These are phyloP conservation scores for Plasmodium gonderi DNA, from an alignment of 169 alveolate genomes.

Conservation along the genomic window DNA sequence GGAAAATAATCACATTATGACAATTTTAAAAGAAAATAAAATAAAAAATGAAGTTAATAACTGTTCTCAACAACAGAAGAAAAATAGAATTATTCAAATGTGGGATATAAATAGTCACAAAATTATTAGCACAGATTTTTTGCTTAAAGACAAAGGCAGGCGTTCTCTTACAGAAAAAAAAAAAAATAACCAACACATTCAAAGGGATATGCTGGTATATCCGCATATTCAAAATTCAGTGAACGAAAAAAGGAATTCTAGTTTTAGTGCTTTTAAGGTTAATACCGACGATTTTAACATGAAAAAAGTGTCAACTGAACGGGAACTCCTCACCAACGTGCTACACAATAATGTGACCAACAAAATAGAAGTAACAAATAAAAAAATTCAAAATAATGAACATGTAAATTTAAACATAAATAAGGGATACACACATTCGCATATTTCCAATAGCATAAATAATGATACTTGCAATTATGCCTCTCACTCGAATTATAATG, in stretches of 20 bases:
- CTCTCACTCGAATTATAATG: background rate
- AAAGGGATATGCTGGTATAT: background rate
- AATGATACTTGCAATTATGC: background rate
- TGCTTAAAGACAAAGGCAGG: background rate
- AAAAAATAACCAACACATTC: background rate
- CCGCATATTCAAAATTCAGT: background rate
- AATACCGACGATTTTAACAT: constrained; percentile 3
- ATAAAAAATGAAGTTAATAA: background rate
- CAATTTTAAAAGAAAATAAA: background rate
- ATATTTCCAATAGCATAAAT: background rate
- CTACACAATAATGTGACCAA: background rate
- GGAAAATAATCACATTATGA: background rate
- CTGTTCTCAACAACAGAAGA: background rate
- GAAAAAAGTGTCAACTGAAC: background rate
- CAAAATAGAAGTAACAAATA: background rate
- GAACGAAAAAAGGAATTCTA: background rate
- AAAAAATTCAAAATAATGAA: background rate
- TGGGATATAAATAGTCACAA: background rate
- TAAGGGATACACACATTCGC: background rate
- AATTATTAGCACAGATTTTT: background rate
- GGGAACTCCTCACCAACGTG: background rate
- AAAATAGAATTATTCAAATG: background rate
- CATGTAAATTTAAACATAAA: background rate
- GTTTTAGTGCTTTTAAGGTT: background rate
- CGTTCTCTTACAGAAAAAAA: constrained; percentile 3